Evolutionary conservation across 805 yeast genomes (phyloP), one percentile per base, ranked within the genome.

Genomic region (Candida schatavii): DNA sequence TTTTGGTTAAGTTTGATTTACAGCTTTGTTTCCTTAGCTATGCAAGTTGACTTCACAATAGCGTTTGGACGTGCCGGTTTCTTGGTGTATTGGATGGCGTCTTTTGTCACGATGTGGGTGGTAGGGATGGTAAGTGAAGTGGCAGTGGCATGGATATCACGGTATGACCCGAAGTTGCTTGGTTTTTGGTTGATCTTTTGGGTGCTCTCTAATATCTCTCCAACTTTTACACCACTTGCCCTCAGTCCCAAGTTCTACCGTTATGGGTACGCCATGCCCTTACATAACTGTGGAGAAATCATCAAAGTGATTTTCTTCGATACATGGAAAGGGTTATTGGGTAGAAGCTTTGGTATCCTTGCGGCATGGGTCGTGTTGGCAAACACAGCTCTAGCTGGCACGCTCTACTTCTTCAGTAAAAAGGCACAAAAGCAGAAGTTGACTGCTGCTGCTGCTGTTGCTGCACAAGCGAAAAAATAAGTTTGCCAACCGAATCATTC

Each of bases 101-200:
- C 81, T 5, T 86, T 67, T 57, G 50, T 86, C 37, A 75, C 87
- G 4, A 81, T 86, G 87, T 64, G 80, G 47, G 87, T 90, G 0
- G 83, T 85, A 26, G 95, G 95, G 44, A 77, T 84, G 34, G 81
- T 83, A 23, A 83, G 81, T 54, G 93, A 86, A 59, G 78, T 82
- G 46, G 63, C 75, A 50, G 80, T 81, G 0, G 55, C 80, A 58
- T 25, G 84, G 4, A 55, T 75, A 5, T 63, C 82, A 37, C 61
- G 79, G 5, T 43, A 67, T n/a, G 70, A 71, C 39, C 91, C 93
- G 0, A 87, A 88, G 21, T 50, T 74, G 40, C 48, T 83, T 37
- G 89, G 90, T 0, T 77, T 83, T 52, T 84, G 90, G 88, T 56
- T 86, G 52, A 66, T 85, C 47, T 70, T 76, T 44, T 85, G 86